Evolutionary conservation across 2,329 filamentous ascomycete species (phyloP).

Genomic region (Cordyceps farinosa): DNA sequence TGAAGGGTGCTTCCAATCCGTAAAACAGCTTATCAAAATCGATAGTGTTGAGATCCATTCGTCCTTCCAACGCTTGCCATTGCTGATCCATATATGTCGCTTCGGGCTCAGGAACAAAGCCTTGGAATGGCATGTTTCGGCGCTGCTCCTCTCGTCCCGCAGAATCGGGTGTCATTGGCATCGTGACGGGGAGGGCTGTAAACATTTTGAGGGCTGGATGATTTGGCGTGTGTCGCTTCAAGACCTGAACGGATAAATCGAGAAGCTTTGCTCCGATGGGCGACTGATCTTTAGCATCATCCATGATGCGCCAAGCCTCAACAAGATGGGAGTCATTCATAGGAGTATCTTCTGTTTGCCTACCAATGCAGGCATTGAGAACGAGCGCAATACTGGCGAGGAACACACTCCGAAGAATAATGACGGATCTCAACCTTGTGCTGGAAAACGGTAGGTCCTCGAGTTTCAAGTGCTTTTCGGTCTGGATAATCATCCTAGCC

Average conservation of each 20-base stretch:
- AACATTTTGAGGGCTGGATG: constrained; percentile 25
- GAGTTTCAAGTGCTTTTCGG: constrained; percentile 28
- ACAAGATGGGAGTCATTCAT: constrained; percentile 27
- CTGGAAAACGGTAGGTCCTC: constrained; percentile 28
- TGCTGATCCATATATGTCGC: constrained; percentile 26
- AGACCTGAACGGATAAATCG: constrained; percentile 30
- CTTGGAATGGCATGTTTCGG: constrained; percentile 15
- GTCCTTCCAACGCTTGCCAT: constrained; percentile 27
- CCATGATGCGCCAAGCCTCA: constrained; percentile 33
- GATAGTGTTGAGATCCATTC: constrained; percentile 33
- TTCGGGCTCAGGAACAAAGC: constrained; percentile 18
- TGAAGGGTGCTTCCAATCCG: constrained; percentile 33
- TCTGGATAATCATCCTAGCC: constrained; percentile 30
- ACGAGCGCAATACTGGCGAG: constrained; percentile 33
- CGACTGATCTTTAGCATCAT: constrained; percentile 30
- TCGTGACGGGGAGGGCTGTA: constrained; percentile 18
- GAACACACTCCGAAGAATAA: constrained; percentile 34
- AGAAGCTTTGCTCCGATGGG: constrained; percentile 29
- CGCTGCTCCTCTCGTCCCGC: constrained; percentile 20
- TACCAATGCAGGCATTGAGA: constrained; percentile 31
- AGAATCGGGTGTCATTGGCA: constrained; percentile 31
- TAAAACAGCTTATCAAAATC: constrained; percentile 36
- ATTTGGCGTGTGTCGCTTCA: constrained; percentile 30
- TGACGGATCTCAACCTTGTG: constrained; percentile 28
- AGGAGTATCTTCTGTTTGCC: constrained; percentile 24